Percentiles rank a stretch among this genome's conserved stretches.
These are phyloP conservation scores for Rhizophagus sp. DNA, from an alignment of 192 early-diverging fungal species.

Conservation along the genomic window DNA sequence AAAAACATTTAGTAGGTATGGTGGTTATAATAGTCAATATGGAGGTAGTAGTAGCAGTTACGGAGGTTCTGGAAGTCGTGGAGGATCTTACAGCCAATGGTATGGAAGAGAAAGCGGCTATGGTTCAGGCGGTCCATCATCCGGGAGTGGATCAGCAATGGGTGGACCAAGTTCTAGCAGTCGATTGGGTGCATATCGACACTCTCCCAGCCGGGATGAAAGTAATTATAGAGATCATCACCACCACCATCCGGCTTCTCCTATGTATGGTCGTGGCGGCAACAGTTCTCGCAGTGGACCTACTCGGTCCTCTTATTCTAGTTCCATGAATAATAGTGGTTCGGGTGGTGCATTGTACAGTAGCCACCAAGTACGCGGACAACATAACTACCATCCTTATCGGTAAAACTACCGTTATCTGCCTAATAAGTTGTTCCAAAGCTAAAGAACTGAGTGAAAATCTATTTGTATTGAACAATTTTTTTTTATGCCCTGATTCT, in stretches of 20 bases:
- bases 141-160: conserved; percentile 16
- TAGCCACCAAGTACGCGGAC: conserved; percentile 38
- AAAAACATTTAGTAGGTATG: conserved; percentile 23
- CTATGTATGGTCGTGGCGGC: conserved; percentile 20
- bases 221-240: conserved; percentile 14
- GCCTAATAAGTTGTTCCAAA: not conserved
- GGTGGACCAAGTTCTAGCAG: conserved; percentile 24
- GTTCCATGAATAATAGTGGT: conserved; percentile 21
- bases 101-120: conserved; percentile 25
- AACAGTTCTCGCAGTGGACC: conserved; percentile 24
- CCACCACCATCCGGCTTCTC: conserved; percentile 20
- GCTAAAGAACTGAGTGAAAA: not conserved
- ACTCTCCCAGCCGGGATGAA: conserved; percentile 25
- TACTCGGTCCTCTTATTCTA: conserved; percentile 26
- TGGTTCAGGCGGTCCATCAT: conserved; percentile 28
- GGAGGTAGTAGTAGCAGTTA: conserved; percentile 23
- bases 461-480: not conserved
- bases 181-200: conserved; percentile 24
- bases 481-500: not conserved
- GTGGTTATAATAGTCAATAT: conserved; percentile 26
- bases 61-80: conserved; percentile 35
- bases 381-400: conserved; percentile 46
- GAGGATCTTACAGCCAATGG: conserved; percentile 33
- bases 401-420: conserved; percentile 7
- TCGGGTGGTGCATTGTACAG: conserved; percentile 43